Evolutionary conservation across 2,329 filamentous ascomycete species (phyloP), one percentile per base, ranked within the genome.

Genomic region (Rhexocercosporidium sp.): DNA sequence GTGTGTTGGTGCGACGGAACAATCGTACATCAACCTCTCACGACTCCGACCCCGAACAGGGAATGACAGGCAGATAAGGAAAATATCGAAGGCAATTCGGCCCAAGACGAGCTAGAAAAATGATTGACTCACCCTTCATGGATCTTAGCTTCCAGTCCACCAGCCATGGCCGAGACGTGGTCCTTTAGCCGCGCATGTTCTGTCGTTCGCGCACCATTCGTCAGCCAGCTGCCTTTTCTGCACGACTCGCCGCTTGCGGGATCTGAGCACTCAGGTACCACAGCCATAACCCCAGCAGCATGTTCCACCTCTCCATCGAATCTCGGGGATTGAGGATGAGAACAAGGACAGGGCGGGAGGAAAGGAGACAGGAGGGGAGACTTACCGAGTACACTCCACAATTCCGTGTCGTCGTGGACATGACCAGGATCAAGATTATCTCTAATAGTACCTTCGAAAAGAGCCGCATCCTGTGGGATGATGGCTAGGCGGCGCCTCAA

Each of bases 371-470:
- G 39, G 46, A 56, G 57, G 46, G 51, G 12, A 25, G 73, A 85
- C 91, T 80, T 85, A 95, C 92, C 92, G 70, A 97, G 84, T 68
- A 96, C 94, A 77, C 92, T 97, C 96, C 96, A 99, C 39, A 99
- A 84, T 78, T 98, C 96, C 5, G 94, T 97, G 79, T 99, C 96
- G 79, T 97, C 95, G 77, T 97, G 94, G 64, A 96, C 93, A 78
- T 97, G 92, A 31, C 92, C 93, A 27, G 96, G 96, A 78, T 99
- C 96, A 46, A 98, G 86, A 77, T 99, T 99, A 80, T 99, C 96
- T 72, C 96, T 89, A 70, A 99, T 88, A 9, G 92, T 94, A 60
- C 94, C 94, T 79, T 97, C 93, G 75, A 99, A 99, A 69, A 99
- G 87, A 70, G 95, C 95, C 34, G 96, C 95, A 80, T 99, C 96